Evolutionary conservation across 179 eudicot genomes (phyloP).

Genomic region (Sideroxylon spinosum): DNA sequence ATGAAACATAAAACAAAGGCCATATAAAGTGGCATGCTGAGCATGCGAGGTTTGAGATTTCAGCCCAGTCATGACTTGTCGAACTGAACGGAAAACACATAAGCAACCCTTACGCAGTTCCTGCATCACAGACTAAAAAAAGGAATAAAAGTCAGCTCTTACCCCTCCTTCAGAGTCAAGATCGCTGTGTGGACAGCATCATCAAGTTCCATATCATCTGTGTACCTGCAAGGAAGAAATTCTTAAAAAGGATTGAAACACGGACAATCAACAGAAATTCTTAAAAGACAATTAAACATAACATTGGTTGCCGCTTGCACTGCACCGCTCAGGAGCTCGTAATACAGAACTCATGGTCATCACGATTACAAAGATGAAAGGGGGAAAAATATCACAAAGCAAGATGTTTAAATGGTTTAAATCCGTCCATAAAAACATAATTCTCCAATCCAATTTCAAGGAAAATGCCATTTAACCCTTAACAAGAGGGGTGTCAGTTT

Average conservation of each 20-base stretch:
- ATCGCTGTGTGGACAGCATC: constrained; percentile 99
- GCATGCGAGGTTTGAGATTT: no score
- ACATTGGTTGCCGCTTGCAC: background rate
- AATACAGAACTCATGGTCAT: background rate
- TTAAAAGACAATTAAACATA: background rate
- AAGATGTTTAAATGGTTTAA: background rate
- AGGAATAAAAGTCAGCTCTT: constrained; percentile 13
- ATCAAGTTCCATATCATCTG: constrained; percentile 97
- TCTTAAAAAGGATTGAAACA: background rate
- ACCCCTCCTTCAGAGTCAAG: constrained; percentile 97
- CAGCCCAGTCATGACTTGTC: background rate
- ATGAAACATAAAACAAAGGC: background rate
- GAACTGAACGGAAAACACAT: background rate
- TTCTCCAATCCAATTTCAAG: background rate
- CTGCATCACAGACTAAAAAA: background rate
- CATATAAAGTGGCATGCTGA: no score
- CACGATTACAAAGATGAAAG: background rate
- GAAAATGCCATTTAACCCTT: background rate
- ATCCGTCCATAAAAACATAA: background rate
- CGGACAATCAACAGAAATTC: background rate
- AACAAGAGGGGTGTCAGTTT: background rate
- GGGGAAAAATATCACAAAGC: background rate
- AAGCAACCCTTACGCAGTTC: constrained; percentile 2
- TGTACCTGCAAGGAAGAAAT: constrained; percentile 55
- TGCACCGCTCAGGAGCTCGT: background rate